Percentiles rank a stretch among this genome's conserved stretches.
These are phyloP conservation scores for Phenoliferia sp. DNA, from an alignment of 1,284 basidiomycete genomes.

Conservation along the genomic window DNA sequence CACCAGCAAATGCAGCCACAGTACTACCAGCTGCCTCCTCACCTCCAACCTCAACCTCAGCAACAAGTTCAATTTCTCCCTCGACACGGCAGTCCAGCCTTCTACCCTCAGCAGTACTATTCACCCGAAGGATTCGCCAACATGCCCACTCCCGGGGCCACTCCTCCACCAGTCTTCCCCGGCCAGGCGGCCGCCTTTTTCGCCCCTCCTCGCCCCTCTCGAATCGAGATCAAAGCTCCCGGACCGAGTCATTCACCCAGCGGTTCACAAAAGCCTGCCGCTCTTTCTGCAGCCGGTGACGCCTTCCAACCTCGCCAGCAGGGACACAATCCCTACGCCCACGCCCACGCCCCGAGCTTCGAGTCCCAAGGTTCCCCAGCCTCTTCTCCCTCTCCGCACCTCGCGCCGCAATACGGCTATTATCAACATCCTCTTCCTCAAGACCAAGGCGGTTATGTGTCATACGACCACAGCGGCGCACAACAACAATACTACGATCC, in stretches of 20 bases:
- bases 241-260: conserved; percentile 15
- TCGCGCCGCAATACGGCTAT: too few species aligned
- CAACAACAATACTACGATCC: too few species aligned
- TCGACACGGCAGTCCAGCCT: conserved; percentile 17
- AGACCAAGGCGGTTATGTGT: too few species aligned
- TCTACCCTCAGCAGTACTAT: conserved; percentile 21
- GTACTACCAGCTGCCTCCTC: conserved; percentile 25
- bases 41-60: conserved; percentile 4
- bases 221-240: conserved; percentile 30
- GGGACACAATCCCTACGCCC: too few species aligned
- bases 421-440: too few species aligned
- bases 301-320: neutral
- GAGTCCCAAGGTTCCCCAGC: neutral
- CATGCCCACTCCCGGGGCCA: conserved; percentile 20
- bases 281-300: neutral
- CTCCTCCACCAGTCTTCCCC: conserved; percentile 12
- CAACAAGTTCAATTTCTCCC: conserved; percentile 2
- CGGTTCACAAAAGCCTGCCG: neutral
- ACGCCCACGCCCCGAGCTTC: neutral
- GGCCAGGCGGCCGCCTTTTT: conserved; percentile 19
- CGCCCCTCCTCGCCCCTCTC: conserved; percentile 16
- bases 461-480: too few species aligned
- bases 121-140: conserved; percentile 8
- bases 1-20: neutral
- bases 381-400: neutral